A percentile compares a stretch with the other conserved stretches of the same genome.
Conservation (phyloP, 352 stramenopile genomes). For the Phytophthora citrophthora region DNA sequence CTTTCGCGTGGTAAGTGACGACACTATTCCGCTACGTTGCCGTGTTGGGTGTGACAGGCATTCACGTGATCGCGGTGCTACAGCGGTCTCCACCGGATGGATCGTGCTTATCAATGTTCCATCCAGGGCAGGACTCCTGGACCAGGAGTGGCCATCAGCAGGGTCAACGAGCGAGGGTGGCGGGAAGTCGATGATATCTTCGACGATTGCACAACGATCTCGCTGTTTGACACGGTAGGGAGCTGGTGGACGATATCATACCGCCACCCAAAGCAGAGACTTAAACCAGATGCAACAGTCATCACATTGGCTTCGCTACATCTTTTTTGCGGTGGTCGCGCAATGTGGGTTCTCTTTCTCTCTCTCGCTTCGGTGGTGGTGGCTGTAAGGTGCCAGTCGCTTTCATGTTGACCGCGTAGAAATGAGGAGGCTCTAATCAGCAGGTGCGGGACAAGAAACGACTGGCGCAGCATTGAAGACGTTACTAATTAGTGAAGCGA, state of each 20-base stretch:
- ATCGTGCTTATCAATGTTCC: conserved; percentile 19
- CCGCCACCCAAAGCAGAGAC: background rate
- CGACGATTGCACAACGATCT: conserved; percentile 28
- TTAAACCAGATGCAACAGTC: conserved; percentile 21
- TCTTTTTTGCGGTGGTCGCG: conserved; percentile 13
- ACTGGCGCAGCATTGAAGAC: conserved; percentile 8
- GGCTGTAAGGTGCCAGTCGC: conserved; percentile 1
- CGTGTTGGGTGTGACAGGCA: conserved; percentile 1
- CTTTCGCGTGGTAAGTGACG: background rate
- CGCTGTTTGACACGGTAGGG: background rate
- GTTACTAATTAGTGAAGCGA: conserved; percentile 24
- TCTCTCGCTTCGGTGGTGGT: background rate
- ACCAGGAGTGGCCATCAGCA: background rate
- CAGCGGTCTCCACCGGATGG: conserved; percentile 19
- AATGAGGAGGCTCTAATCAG: conserved; percentile 27
- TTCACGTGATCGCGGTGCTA: conserved; percentile 24
- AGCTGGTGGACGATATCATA: background rate
- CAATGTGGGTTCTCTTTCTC: background rate
- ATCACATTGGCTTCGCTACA: conserved; percentile 2
- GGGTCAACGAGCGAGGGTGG: conserved; percentile 1
- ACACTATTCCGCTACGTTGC: background rate
- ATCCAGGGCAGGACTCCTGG: background rate
- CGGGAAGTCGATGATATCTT: conserved; percentile 16
- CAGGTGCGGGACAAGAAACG: conserved; percentile 14
- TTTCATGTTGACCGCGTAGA: conserved; percentile 16